A percentile compares a stretch with the other conserved stretches of the same genome.
Conservation (phyloP, 1,284 basidiomycete species). For the Tylopilus sp. region DNA sequence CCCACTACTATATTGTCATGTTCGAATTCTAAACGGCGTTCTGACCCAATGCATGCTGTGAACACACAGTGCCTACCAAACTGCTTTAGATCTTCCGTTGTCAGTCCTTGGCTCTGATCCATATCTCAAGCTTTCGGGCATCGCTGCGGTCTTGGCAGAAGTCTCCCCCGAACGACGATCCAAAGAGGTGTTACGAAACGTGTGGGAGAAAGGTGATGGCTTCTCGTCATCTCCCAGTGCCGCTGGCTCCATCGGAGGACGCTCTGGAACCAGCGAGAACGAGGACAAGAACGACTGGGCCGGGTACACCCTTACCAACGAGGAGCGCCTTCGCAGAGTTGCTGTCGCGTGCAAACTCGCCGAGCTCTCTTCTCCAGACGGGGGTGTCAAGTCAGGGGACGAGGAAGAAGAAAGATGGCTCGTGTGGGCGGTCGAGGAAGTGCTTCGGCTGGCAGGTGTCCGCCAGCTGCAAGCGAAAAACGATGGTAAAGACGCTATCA, state of each 20-base stretch:
- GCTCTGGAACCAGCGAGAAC: not conserved
- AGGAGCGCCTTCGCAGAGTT: conserved; percentile 68
- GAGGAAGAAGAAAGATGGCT: conserved; percentile 69
- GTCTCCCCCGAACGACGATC: conserved; percentile 69
- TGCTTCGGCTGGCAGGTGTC: conserved; percentile 54
- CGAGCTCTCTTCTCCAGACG: conserved; percentile 55
- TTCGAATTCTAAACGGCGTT: not conserved
- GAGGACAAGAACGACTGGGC: conserved; percentile 30
- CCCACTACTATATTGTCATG: not conserved
- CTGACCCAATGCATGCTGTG: not conserved
- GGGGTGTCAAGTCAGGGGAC: conserved; percentile 45
- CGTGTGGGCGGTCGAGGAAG: conserved; percentile 71
- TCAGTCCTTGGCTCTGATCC: conserved; percentile 62
- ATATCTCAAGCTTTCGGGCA: conserved; percentile 76
- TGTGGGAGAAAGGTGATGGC: conserved; percentile 45
- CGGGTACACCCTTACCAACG: conserved; percentile 45
- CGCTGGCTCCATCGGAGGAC: not conserved
- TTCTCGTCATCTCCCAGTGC: not conserved
- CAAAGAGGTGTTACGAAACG: conserved; percentile 62
- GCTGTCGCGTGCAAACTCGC: conserved; percentile 77
- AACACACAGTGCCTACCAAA: conserved; percentile 70
- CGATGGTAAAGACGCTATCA: too few species aligned
- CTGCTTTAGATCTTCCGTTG: conserved; percentile 61
- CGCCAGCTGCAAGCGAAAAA: conserved; percentile 3
- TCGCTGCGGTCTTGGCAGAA: conserved; percentile 73